phyloP scores from a whole-genome alignment of 805 yeast genomes.

The Lipomyces sp. region DNA sequence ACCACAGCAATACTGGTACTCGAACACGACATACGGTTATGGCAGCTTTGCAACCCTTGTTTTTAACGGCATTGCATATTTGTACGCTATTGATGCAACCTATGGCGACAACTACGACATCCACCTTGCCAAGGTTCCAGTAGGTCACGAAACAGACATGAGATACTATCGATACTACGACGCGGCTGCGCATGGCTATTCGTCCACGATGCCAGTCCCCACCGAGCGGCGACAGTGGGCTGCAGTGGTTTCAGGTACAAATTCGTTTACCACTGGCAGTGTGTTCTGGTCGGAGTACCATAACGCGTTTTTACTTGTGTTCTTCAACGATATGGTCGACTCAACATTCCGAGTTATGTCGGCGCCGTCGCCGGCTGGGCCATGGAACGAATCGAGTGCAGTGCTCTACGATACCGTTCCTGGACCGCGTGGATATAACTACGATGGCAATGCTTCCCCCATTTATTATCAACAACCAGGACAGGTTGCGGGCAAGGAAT shows the following conservation, averaged over 20 bases:
- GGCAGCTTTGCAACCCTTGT: conserved; percentile 27
- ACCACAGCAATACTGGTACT: not conserved
- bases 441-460: conserved; percentile 18
- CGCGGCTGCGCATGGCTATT: conserved; percentile 6
- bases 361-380: conserved; percentile 27
- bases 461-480: conserved; percentile 10
- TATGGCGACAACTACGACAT: conserved; percentile 12
- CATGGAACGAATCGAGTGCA: conserved; percentile 14
- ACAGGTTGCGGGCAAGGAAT: conserved; percentile 1
- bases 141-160: conserved; percentile 1
- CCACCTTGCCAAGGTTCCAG: conserved; percentile 24
- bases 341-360: conserved; percentile 15
- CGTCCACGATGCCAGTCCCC: conserved; percentile 9
- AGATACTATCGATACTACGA: conserved; percentile 20
- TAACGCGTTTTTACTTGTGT: conserved; percentile 20
- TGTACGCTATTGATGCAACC: conserved; percentile 19
- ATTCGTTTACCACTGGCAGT: conserved; percentile 17
- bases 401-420: conserved; percentile 9
- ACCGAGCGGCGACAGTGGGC: conserved; percentile 16
- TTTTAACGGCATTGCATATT: conserved; percentile 19
- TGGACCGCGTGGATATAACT: conserved; percentile 17
- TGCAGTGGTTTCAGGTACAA: conserved; percentile 15
- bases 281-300: conserved; percentile 24
- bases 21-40: conserved; percentile 6
- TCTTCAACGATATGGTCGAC: conserved; percentile 22